Evolutionary conservation across 257 asterid species (phyloP).

Genomic region (Salvia miltiorrhiza): DNA sequence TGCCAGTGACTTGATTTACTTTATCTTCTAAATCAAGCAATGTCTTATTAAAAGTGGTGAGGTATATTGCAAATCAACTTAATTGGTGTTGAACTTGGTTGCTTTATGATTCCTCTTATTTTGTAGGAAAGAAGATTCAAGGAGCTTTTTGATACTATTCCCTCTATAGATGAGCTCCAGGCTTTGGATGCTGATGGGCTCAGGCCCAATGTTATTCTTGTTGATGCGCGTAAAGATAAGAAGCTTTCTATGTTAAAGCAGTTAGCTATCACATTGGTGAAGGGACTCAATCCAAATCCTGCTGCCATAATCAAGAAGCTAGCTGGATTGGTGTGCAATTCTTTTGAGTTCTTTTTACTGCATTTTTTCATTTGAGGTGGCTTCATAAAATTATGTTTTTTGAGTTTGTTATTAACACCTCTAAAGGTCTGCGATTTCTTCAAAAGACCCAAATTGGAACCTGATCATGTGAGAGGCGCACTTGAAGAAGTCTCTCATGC

Average conservation of each 20-base stretch:
- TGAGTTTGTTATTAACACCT: conserved; percentile 6
- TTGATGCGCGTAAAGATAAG: conserved; percentile 80
- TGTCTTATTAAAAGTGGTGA: not conserved
- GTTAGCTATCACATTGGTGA: conserved; percentile 69
- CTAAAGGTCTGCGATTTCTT: conserved; percentile 72
- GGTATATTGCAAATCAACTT: not conserved
- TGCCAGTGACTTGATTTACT: not conserved
- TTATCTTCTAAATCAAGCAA: conserved; percentile 7
- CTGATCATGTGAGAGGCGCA: conserved; percentile 54
- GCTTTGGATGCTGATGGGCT: conserved; percentile 76
- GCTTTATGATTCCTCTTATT: conserved; percentile 27
- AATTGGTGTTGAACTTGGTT: conserved; percentile 7
- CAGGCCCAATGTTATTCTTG: conserved; percentile 74
- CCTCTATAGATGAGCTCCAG: conserved; percentile 77
- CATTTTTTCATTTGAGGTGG: conserved; percentile 5
- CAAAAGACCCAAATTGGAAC: conserved; percentile 59
- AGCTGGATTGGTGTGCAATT: conserved; percentile 78
- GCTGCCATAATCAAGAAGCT: conserved; percentile 72
- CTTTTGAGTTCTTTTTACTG: conserved; percentile 1
- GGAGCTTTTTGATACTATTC: conserved; percentile 78
- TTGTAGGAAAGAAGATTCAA: conserved; percentile 91
- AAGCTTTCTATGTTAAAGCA: conserved; percentile 93
- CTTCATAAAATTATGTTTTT: not conserved
- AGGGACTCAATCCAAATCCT: conserved; percentile 72
- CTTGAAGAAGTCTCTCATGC: conserved; percentile 82